Evolutionary conservation across 2,329 filamentous ascomycete genomes (phyloP).

Genomic region (Fusarium xyrophilum): DNA sequence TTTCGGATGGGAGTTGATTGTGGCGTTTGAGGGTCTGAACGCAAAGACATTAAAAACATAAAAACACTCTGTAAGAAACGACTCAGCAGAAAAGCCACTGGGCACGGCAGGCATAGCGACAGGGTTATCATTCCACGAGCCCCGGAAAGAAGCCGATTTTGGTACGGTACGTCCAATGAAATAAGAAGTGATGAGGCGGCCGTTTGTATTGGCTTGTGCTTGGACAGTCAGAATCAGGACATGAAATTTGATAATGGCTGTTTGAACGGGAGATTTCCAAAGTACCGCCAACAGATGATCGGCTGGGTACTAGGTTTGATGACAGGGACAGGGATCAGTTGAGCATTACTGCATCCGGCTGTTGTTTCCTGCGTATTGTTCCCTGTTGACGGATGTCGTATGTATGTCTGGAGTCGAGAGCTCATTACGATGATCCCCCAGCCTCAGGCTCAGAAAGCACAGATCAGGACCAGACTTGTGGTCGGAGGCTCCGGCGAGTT

Average conservation of each 20-base stretch:
- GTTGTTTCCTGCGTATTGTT: not conserved
- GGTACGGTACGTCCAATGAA: not conserved
- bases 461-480: not conserved
- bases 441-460: not conserved
- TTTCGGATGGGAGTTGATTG: constrained; percentile 11
- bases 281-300: not conserved
- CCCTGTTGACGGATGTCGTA: constrained; percentile 21
- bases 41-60: not conserved
- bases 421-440: not conserved
- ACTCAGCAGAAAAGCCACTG: constrained; percentile 1
- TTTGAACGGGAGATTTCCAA: constrained; percentile 4
- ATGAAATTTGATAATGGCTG: not conserved
- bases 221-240: not conserved
- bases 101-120: constrained; percentile 9
- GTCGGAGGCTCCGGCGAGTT: constrained; percentile 1
- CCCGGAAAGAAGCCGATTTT: constrained; percentile 18
- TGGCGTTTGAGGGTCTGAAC: constrained; percentile 25
- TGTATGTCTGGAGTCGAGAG: not conserved
- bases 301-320: not conserved
- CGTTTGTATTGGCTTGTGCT: not conserved
- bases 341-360: not conserved
- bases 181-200: not conserved
- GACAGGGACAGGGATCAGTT: constrained; percentile 18
- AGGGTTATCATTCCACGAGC: not conserved
- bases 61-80: constrained; percentile 9